Conservation (phyloP, 345 rosid species). For the Gossypium anomalum region DNA sequence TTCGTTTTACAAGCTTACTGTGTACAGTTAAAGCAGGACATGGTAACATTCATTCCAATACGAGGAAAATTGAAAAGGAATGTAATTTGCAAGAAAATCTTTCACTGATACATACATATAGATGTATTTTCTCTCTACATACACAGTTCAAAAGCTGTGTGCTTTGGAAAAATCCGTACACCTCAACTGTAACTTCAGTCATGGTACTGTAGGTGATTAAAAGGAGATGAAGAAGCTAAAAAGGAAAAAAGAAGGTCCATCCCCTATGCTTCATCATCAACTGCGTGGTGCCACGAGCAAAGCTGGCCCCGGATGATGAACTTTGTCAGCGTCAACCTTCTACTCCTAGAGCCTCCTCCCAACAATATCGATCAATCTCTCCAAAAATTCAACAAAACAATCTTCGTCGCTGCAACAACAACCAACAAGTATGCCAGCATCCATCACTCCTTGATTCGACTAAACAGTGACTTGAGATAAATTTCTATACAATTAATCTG, state of each 20-base stretch:
- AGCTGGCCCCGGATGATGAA: neutral
- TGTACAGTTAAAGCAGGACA: neutral
- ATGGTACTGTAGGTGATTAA: neutral
- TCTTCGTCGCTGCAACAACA: conserved; percentile 46
- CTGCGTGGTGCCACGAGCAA: neutral
- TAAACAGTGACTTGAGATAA: neutral
- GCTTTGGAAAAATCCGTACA: neutral
- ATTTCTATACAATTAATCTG: neutral
- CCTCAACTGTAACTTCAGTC: neutral
- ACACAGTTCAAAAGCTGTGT: conserved; percentile 18
- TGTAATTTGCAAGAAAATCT: neutral
- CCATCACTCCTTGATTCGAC: neutral
- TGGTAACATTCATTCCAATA: neutral
- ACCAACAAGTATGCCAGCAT: neutral
- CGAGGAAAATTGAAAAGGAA: neutral
- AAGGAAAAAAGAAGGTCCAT: neutral
- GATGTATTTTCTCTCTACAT: conserved; percentile 16
- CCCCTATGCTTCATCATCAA: neutral
- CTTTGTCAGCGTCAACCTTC: conserved; percentile 5
- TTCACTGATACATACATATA: neutral
- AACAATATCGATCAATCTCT: conserved; percentile 4
- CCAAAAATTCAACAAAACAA: conserved; percentile 40
- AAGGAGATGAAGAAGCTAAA: neutral
- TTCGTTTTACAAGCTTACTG: neutral
- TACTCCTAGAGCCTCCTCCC: neutral